Percentiles rank a stretch among this genome's conserved stretches.
Conservation (phyloP, 768 basidiomycete species). For the Lentinula aciculospora region DNA sequence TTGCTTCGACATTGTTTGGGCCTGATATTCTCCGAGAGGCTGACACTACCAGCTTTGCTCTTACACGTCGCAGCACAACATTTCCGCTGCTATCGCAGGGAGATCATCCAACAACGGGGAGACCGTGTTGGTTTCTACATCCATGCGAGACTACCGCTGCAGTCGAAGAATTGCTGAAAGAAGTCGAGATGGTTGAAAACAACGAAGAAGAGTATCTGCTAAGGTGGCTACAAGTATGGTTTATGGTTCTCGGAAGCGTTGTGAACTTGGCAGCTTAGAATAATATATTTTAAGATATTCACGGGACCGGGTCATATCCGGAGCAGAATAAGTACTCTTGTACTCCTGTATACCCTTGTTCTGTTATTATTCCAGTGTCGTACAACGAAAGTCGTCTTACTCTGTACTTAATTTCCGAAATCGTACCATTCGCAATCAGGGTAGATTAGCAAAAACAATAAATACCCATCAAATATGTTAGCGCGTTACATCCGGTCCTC, state of each 20-base stretch:
- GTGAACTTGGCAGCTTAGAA: slow-evolving; percentile 40
- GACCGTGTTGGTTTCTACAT: slow-evolving; percentile 81
- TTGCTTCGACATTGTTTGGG: slow-evolving; percentile 57
- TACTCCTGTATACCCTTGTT: background rate
- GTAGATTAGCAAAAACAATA: slow-evolving; percentile 9
- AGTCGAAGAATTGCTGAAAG: slow-evolving; percentile 64
- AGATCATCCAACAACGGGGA: slow-evolving; percentile 76
- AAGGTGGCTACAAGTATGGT: slow-evolving; percentile 71
- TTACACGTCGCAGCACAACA: slow-evolving; percentile 42
- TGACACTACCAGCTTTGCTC: slow-evolving; percentile 45
- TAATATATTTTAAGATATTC: background rate
- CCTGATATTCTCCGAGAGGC: slow-evolving; percentile 35
- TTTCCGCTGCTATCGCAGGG: slow-evolving; percentile 83
- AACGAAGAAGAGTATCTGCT: slow-evolving; percentile 24
- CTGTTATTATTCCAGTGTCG: background rate
- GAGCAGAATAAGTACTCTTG: slow-evolving; percentile 5
- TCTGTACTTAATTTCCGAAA: background rate
- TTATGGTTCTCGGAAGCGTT: slow-evolving; percentile 64
- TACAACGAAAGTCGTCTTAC: background rate
- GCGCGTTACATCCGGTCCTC: slow-evolving; percentile 31
- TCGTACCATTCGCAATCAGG: slow-evolving; percentile 30
- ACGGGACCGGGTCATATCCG: background rate
- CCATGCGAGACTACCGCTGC: slow-evolving; percentile 73
- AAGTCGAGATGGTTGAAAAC: slow-evolving; percentile 24
- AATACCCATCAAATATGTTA: slow-evolving; percentile 36